These are phyloP conservation scores for Populus pruinosa DNA, from an alignment of 345 rosid species.

Conservation along the genomic window DNA sequence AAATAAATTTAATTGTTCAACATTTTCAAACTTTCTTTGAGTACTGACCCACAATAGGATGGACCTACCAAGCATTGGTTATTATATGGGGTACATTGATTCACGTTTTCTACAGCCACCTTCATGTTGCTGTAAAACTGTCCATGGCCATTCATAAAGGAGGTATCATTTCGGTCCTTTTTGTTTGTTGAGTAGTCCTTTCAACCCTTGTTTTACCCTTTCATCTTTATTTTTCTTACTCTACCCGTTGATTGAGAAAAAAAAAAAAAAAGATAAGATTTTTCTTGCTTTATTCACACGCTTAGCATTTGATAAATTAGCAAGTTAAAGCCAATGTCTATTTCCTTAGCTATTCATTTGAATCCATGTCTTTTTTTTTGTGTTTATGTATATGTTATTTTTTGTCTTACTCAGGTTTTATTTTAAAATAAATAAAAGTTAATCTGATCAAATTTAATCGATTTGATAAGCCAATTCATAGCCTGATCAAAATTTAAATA, in stretches of 20 bases:
- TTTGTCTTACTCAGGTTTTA: accelerated
- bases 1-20: not conserved
- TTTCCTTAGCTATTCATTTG: not conserved
- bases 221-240: not conserved
- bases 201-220: not conserved
- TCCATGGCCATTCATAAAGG: not conserved
- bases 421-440: accelerated
- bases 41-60: not conserved
- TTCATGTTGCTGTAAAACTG: not conserved
- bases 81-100: not conserved
- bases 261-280: no score
- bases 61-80: not conserved
- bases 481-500: accelerated
- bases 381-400: no score
- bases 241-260: not conserved
- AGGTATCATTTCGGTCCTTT: not conserved
- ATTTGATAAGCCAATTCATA: accelerated
- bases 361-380: not conserved
- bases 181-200: not conserved
- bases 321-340: not conserved
- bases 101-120: not conserved
- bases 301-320: not conserved
- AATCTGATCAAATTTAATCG: accelerated
- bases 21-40: not conserved
- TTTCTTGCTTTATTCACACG: no score